Base-by-base conservation (phyloP, 441 rosid species). In the Dalechampia spathulata region DNA sequence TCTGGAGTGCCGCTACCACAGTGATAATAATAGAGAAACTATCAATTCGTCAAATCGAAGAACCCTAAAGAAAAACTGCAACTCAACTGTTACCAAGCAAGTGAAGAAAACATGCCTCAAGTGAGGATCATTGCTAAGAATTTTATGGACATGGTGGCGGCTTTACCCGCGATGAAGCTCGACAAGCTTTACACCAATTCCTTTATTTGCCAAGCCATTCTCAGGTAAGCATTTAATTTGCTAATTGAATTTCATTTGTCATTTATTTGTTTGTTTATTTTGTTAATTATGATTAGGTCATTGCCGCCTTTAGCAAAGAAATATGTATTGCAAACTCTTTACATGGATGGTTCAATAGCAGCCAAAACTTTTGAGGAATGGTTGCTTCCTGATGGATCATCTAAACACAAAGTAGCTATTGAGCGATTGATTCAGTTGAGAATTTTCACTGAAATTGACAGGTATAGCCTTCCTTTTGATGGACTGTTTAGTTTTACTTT, bases 121-220 rank as follows among this genome's bases (percentile, higher is more conserved):
- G 94, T 92, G 59, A 86, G 74, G 81, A 86, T 92, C 39, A 84
- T 84, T 32, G 92, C 97, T 1, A 92, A 79, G 81, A 88, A 81
- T 72, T 92, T 88, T 68, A 88, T 92, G 98, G 96, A 86, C 76
- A 92, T 92, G 98, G 98, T 92, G 77, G 87, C 92, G 13, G 75
- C 97, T 30, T 62, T 89, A 61, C 89, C 97, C 0, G 82, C 90
- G 69, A 78, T 83, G 71, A 90, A 89, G 78, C 97, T 92, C 50
- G 90, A 87, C 45, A 72, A 62, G 52, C 92, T 93, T 41, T 85
- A 86, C 72, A 66, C 82, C 67, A 93, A 85, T 55, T 77, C 83
- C n/a, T 89, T 87, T 77, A 87, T 93, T 36, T 89, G 95, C 61
- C 87, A 93, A 57, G 99, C 99, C 57, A 89, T 89, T 68, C 90